These are phyloP conservation scores for Agrocybe chaxingu DNA, from an alignment of 768 basidiomycete species.

Conservation along the genomic window DNA sequence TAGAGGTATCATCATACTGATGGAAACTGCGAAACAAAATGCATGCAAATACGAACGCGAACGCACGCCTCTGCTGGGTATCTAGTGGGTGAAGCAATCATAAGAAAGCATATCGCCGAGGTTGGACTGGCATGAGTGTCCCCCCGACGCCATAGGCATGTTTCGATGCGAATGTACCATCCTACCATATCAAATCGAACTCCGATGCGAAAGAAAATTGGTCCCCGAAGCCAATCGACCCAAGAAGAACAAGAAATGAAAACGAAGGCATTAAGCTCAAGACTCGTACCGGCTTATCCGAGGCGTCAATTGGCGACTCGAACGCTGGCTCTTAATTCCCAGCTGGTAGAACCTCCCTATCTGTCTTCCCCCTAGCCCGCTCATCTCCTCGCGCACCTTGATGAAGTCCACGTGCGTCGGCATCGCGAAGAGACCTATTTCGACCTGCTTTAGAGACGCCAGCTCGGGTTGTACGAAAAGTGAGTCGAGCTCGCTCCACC, in stretches of 20 bases:
- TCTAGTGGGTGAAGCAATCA: conserved; percentile 63
- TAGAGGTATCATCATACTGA: background rate
- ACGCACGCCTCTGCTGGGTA: background rate
- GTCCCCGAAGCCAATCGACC: background rate
- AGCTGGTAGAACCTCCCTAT: conserved; percentile 36
- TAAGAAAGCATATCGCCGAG: conserved; percentile 60
- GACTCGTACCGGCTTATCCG: conserved; percentile 33
- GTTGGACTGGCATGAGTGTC: conserved; percentile 38
- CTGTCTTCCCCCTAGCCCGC: conserved; percentile 23
- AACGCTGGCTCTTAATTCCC: conserved; percentile 36
- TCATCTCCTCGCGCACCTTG: conserved; percentile 28
- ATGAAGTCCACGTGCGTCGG: conserved; percentile 30
- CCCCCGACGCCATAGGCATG: conserved; percentile 1
- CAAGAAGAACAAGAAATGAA: conserved; percentile 1
- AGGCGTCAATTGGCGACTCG: conserved; percentile 33
- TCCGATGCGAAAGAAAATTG: background rate
- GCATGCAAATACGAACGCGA: background rate
- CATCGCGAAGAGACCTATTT: conserved; percentile 38
- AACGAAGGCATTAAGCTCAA: conserved; percentile 6
- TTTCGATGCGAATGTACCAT: conserved; percentile 12
- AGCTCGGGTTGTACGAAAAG: conserved; percentile 30
- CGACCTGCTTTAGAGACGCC: conserved; percentile 28
- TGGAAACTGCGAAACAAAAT: background rate
- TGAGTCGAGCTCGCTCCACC: conserved; percentile 32
- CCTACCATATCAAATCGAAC: conserved; percentile 4